A percentile compares a stretch with the other conserved stretches of the same genome.
These are phyloP conservation scores for Westerdykella ornata DNA, from an alignment of 2,329 filamentous ascomycete species.

Conservation along the genomic window DNA sequence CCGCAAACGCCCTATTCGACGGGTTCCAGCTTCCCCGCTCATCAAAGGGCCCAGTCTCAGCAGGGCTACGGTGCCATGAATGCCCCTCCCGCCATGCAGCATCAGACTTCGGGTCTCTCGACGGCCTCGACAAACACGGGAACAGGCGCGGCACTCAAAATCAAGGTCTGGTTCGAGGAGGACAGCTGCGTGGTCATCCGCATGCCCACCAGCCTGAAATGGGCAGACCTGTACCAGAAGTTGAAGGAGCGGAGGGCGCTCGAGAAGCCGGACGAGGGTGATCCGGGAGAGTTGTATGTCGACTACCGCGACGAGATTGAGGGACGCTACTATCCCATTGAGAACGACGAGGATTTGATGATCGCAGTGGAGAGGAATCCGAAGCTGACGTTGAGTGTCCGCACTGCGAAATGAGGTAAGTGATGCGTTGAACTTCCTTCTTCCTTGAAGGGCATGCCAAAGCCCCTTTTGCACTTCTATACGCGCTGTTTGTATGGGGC, in stretches of 20 bases:
- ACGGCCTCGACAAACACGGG: slow-evolving; percentile 20
- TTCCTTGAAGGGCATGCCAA: not conserved
- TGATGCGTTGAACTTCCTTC: not conserved
- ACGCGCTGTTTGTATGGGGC: too few relatives aligned
- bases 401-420: slow-evolving; percentile 12
- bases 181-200: slow-evolving; percentile 88
- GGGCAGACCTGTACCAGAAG: slow-evolving; percentile 72
- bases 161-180: slow-evolving; percentile 84
- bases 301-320: slow-evolving; percentile 81
- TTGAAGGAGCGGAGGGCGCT: slow-evolving; percentile 79
- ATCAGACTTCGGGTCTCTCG: slow-evolving; percentile 31
- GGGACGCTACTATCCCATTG: slow-evolving; percentile 65
- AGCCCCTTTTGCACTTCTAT: too few relatives aligned
- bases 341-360: slow-evolving; percentile 75
- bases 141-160: slow-evolving; percentile 55
- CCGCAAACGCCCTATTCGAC: slow-evolving; percentile 33
- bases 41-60: slow-evolving; percentile 38
- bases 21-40: slow-evolving; percentile 36
- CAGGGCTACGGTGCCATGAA: slow-evolving; percentile 27
- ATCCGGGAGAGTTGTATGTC: slow-evolving; percentile 64
- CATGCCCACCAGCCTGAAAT: slow-evolving; percentile 73
- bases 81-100: slow-evolving; percentile 32
- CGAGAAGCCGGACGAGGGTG: slow-evolving; percentile 41
- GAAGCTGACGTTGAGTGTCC: slow-evolving; percentile 64
- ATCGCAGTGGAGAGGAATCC: slow-evolving; percentile 75